These are phyloP conservation scores for Candida jianshihensis DNA, from an alignment of 805 yeast genomes.

Conservation along the genomic window DNA sequence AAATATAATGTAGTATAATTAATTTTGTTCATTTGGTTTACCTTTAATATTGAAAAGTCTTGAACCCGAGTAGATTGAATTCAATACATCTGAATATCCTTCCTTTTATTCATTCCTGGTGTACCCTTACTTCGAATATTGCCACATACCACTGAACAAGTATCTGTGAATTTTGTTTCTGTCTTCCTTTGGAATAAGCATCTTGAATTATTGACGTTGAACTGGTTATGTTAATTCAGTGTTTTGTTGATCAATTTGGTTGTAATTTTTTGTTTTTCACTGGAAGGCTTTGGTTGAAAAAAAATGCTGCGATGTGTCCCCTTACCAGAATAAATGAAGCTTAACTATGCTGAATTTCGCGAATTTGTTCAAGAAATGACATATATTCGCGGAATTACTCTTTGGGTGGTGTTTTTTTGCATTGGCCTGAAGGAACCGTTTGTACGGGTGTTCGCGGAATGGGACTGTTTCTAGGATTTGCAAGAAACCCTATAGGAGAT, in stretches of 20 bases:
- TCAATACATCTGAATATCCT: too few species aligned
- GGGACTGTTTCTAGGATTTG: not conserved
- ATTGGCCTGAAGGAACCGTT: too few species aligned
- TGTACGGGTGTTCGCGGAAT: too few species aligned
- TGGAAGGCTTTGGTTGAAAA: not conserved
- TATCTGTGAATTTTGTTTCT: conserved; percentile 98
- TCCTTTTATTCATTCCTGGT: too few species aligned
- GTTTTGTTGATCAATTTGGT: not conserved
- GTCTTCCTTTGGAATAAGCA: conserved; percentile 99
- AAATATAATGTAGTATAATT: too few species aligned
- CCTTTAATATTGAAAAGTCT: too few species aligned
- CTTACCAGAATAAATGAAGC: not conserved
- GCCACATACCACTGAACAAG: conserved; percentile 92
- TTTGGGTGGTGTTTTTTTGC: too few species aligned
- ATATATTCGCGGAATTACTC: too few species aligned
- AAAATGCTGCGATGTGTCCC: not conserved
- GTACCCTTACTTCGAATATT: not conserved
- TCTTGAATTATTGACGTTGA: conserved; percentile 27
- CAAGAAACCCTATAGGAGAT: not conserved
- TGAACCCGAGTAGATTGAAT: too few species aligned
- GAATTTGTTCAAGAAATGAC: not conserved
- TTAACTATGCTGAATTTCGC: not conserved
- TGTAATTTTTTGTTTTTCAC: not conserved
- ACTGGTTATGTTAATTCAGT: not conserved
- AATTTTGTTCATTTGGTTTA: too few species aligned